Evolutionary conservation across 1,284 basidiomycete species (phyloP).

Genomic region (Papiliotrema terrestris): DNA sequence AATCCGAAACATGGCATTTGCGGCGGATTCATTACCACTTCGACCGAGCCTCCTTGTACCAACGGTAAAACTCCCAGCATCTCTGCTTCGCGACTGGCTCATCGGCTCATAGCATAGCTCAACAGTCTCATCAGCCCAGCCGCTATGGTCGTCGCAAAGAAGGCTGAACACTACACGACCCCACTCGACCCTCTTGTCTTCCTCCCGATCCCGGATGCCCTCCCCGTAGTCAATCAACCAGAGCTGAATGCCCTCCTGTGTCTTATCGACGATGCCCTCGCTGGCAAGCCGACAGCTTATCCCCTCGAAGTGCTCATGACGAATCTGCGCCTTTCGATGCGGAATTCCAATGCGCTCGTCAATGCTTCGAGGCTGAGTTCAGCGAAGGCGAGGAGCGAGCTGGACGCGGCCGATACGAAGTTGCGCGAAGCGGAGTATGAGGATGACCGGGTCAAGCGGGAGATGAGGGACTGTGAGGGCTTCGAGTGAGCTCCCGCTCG

Average conservation of each 20-base stretch:
- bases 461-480: slow-evolving; percentile 36
- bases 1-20: too few species aligned
- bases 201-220: slow-evolving; percentile 27
- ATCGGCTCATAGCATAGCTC: too few species aligned
- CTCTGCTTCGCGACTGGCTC: too few species aligned
- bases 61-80: too few species aligned
- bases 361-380: slow-evolving; percentile 32
- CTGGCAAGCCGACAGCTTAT: not conserved
- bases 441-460: slow-evolving; percentile 34
- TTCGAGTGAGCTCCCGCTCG: slow-evolving; percentile 30
- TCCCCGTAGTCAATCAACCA: slow-evolving; percentile 22
- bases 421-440: slow-evolving; percentile 41
- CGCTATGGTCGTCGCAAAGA: not conserved
- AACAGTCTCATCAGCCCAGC: too few species aligned
- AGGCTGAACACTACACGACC: not conserved
- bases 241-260: slow-evolving; percentile 17
- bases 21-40: too few species aligned
- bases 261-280: slow-evolving; percentile 18
- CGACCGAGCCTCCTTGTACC: too few species aligned
- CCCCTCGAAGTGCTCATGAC: slow-evolving; percentile 18
- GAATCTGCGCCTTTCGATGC: slow-evolving; percentile 28
- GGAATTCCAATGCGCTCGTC: slow-evolving; percentile 28
- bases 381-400: slow-evolving; percentile 24
- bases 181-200: slow-evolving; percentile 38
- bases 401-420: slow-evolving; percentile 35